phyloP scores from a whole-genome alignment of 257 asterid genomes.

The Nemophila menziesii region DNA sequence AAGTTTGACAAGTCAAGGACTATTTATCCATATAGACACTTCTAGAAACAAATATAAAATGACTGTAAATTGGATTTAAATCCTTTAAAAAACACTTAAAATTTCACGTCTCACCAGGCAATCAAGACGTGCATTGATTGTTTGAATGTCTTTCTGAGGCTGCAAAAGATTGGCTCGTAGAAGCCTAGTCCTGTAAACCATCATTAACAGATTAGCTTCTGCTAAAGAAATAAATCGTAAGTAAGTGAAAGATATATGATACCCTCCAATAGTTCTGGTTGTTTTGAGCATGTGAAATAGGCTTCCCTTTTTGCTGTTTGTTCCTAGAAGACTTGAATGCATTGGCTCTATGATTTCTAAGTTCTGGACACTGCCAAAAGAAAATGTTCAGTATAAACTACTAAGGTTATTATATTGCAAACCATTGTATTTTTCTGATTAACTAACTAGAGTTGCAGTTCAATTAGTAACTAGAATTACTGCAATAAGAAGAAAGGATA shows the following conservation, averaged over 20 bases:
- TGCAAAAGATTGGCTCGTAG: conserved; percentile 97
- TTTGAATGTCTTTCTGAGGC: conserved; percentile 88
- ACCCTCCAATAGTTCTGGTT: conserved; percentile 96
- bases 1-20: no score
- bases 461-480: background rate
- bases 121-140: conserved; percentile 86
- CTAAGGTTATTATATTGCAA: no score
- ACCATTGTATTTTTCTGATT: background rate
- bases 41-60: no score
- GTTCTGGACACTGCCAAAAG: conserved; percentile 76
- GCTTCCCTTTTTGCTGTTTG: conserved; percentile 75
- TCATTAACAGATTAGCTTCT: conserved; percentile 5
- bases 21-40: no score
- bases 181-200: conserved; percentile 75
- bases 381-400: conserved; percentile 13
- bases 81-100: conserved; percentile 4
- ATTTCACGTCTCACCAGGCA: conserved; percentile 57
- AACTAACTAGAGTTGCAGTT: background rate
- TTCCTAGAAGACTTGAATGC: conserved; percentile 66
- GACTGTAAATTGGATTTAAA: background rate
- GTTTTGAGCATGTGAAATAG: conserved; percentile 94
- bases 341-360: conserved; percentile 89
- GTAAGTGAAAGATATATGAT: conserved; percentile 19
- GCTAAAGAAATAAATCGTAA: conserved; percentile 5
- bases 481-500: background rate